Percentiles rank a stretch among this genome's conserved stretches.
Conservation (phyloP, 441 rosid genomes). For the Pelargonium myrrhifolium region DNA sequence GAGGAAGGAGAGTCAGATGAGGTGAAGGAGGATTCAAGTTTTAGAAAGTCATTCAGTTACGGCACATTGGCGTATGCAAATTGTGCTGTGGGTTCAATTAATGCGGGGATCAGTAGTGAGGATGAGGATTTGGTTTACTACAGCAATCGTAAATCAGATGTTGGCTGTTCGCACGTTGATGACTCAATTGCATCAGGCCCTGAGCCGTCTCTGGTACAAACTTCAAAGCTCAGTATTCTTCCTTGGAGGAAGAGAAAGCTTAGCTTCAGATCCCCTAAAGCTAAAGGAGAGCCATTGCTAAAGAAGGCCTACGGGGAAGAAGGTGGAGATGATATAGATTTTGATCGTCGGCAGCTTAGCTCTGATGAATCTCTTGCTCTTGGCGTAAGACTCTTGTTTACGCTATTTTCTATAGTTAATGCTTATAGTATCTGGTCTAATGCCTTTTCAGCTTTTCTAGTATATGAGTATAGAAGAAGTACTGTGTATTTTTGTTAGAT, state of each 20-base stretch:
- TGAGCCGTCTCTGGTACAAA: slow-evolving; percentile 38
- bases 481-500: too few relatives aligned
- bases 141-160: slow-evolving; percentile 56
- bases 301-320: slow-evolving; percentile 81
- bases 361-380: slow-evolving; percentile 58
- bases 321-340: slow-evolving; percentile 94
- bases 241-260: slow-evolving; percentile 86
- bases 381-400: slow-evolving; percentile 47
- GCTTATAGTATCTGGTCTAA: too few relatives aligned
- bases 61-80: slow-evolving; percentile 71
- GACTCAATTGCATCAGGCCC: slow-evolving; percentile 30
- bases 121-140: slow-evolving; percentile 75
- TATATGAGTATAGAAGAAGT: too few relatives aligned
- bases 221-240: slow-evolving; percentile 54
- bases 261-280: slow-evolving; percentile 75
- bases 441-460: too few relatives aligned
- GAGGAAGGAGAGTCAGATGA: slow-evolving; percentile 70
- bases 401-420: not conserved
- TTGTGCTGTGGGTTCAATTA: slow-evolving; percentile 58
- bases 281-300: slow-evolving; percentile 79
- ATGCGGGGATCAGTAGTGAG: slow-evolving; percentile 32
- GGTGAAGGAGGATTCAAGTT: slow-evolving; percentile 36
- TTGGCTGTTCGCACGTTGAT: slow-evolving; percentile 32
- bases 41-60: slow-evolving; percentile 61
- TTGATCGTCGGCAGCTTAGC: slow-evolving; percentile 76